Evolutionary conservation across 2,329 filamentous ascomycete species (phyloP).

Genomic region (Fusarium transvaalense): DNA sequence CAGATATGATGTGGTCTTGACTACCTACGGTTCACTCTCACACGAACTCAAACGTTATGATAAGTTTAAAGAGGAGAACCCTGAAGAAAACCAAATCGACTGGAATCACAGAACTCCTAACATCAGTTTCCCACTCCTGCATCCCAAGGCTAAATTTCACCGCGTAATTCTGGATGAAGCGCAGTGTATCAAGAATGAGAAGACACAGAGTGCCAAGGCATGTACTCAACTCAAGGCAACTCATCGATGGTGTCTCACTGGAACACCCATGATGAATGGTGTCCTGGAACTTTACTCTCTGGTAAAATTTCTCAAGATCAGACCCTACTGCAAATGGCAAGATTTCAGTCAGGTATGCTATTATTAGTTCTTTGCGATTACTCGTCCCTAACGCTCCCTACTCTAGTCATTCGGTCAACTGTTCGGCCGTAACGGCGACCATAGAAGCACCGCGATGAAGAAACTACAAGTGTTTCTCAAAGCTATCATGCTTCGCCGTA

Average conservation of each 20-base stretch:
- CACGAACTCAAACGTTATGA: slow-evolving; percentile 72
- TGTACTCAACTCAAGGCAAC: slow-evolving; percentile 74
- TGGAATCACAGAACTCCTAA: slow-evolving; percentile 54
- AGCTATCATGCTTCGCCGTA: slow-evolving; percentile 84
- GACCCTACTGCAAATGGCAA: slow-evolving; percentile 76
- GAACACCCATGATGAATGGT: slow-evolving; percentile 90
- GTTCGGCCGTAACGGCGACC: slow-evolving; percentile 59
- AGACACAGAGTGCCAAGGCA: slow-evolving; percentile 78
- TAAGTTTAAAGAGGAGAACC: slow-evolving; percentile 61
- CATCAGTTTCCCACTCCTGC: slow-evolving; percentile 68
- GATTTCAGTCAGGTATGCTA: slow-evolving; percentile 68
- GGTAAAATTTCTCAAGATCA: slow-evolving; percentile 80
- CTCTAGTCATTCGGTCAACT: slow-evolving; percentile 58
- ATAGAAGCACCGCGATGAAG: slow-evolving; percentile 73
- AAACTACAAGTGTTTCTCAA: slow-evolving; percentile 81
- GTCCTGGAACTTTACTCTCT: slow-evolving; percentile 83
- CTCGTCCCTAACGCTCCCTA: slow-evolving; percentile 1
- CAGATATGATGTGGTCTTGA: slow-evolving; percentile 82
- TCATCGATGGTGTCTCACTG: slow-evolving; percentile 84
- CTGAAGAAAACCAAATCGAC: slow-evolving; percentile 55
- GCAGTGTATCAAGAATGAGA: slow-evolving; percentile 83
- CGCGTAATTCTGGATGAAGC: slow-evolving; percentile 89
- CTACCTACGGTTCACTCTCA: slow-evolving; percentile 83
- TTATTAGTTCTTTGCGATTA: not conserved
- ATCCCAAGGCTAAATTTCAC: slow-evolving; percentile 74